Evolutionary conservation across 2,329 filamentous ascomycete species (phyloP).

Genomic region (Chrysoporthe puriensis): DNA sequence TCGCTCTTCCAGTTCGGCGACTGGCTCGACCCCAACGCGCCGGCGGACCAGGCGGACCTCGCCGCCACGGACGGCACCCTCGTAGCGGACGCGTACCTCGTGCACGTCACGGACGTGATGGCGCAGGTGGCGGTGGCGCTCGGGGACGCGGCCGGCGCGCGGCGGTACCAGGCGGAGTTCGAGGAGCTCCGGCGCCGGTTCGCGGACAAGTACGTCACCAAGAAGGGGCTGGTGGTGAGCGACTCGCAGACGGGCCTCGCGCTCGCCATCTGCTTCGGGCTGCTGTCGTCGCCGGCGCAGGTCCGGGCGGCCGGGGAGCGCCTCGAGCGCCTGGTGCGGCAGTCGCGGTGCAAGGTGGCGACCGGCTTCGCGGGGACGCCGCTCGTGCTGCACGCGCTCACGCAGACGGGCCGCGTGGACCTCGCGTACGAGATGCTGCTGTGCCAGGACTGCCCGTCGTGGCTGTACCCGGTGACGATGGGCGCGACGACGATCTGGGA

Average conservation of each 20-base stretch:
- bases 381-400: conserved; percentile 26
- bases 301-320: conserved; percentile 21
- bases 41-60: conserved; percentile 38
- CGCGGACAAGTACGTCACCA: conserved; percentile 35
- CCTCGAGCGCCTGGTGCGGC: conserved; percentile 26
- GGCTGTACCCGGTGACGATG: conserved; percentile 45
- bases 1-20: conserved; percentile 41
- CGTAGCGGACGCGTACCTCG: conserved; percentile 45
- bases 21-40: conserved; percentile 47
- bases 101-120: conserved; percentile 39
- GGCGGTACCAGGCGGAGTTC: conserved; percentile 32
- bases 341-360: conserved; percentile 16
- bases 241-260: conserved; percentile 38
- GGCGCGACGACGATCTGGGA: conserved; percentile 47
- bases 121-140: conserved; percentile 34
- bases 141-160: conserved; percentile 29
- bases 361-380: conserved; percentile 30
- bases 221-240: conserved; percentile 30
- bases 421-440: conserved; percentile 53
- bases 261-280: conserved; percentile 35
- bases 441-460: conserved; percentile 44
- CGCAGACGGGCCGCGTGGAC: conserved; percentile 35
- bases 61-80: conserved; percentile 40
- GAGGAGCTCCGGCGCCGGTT: conserved; percentile 32
- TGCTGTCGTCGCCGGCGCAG: conserved; percentile 24